phyloP scores from a whole-genome alignment of 2,329 filamentous ascomycete species.

The Bipolaris victoriae region DNA sequence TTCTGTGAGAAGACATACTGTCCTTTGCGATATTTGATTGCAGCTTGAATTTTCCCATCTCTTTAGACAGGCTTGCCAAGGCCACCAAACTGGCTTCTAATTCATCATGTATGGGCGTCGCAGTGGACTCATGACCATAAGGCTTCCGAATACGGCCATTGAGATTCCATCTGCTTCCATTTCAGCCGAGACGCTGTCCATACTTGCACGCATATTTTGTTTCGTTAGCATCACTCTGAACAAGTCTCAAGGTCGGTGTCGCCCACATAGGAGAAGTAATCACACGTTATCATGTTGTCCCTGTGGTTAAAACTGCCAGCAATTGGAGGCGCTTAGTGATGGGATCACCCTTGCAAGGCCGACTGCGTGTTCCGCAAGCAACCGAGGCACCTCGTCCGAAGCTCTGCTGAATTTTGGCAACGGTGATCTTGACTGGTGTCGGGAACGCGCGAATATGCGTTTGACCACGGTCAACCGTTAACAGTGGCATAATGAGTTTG shows the following conservation, averaged over 20 bases:
- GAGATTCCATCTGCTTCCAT: neutral
- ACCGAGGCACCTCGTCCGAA: constrained; percentile 4
- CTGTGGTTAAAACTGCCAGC: neutral
- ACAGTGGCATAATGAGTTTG: neutral
- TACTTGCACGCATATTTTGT: neutral
- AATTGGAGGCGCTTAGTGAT: constrained; percentile 3
- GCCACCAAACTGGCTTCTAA: neutral
- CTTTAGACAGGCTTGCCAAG: neutral
- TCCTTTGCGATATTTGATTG: neutral
- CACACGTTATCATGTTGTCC: neutral
- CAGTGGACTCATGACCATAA: neutral
- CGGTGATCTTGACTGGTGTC: neutral
- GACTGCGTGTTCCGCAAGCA: constrained; percentile 10
- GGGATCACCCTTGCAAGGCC: constrained; percentile 3
- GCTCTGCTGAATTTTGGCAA: neutral
- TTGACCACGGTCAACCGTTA: neutral
- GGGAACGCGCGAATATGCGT: neutral
- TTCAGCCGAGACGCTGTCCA: neutral
- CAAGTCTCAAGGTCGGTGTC: neutral
- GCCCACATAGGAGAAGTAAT: neutral
- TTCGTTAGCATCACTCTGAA: neutral
- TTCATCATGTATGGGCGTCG: neutral
- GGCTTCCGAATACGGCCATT: neutral
- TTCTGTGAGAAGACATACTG: neutral
- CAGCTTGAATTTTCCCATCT: too few relatives aligned